phyloP scores from a whole-genome alignment of 768 basidiomycete species.

The Russula lepida region DNA sequence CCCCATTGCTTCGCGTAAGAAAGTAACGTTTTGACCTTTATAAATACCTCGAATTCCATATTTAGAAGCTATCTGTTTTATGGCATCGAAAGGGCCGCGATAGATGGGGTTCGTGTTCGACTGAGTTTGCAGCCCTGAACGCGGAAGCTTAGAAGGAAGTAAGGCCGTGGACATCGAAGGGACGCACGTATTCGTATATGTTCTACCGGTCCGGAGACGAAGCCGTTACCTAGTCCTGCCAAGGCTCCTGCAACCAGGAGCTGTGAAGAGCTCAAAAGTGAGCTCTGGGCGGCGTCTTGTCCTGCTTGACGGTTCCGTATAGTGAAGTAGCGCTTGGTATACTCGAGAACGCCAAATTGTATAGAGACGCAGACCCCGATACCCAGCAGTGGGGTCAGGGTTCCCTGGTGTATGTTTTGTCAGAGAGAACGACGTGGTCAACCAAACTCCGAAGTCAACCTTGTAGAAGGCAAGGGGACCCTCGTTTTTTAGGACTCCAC shows the following conservation, averaged over 20 bases:
- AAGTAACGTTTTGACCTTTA: conserved; percentile 87
- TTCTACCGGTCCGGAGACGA: conserved; percentile 94
- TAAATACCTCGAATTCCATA: conserved; percentile 81
- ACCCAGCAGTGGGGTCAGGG: conserved; percentile 80
- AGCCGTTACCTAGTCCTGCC: conserved; percentile 84
- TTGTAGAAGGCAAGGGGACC: conserved; percentile 95
- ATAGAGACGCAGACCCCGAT: conserved; percentile 95
- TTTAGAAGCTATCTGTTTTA: conserved; percentile 67
- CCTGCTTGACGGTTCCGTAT: conserved; percentile 50
- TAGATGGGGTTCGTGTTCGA: conserved; percentile 68
- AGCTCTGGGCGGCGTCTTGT: conserved; percentile 57
- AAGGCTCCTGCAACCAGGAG: conserved; percentile 69
- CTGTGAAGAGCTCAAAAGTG: conserved; percentile 50
- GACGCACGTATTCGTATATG: conserved; percentile 89
- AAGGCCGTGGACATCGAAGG: conserved; percentile 4
- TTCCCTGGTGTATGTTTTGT: conserved; percentile 48
- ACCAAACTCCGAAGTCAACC: conserved; percentile 33
- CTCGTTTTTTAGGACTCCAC: conserved; percentile 84
- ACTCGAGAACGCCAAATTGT: conserved; percentile 88
- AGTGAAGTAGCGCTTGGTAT: conserved; percentile 72
- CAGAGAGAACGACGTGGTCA: not conserved
- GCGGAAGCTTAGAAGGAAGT: not conserved
- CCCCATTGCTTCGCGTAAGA: conserved; percentile 73
- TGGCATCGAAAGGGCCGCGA: conserved; percentile 79
- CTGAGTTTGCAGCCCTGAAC: conserved; percentile 83